Base-by-base conservation (phyloP, 2,329 filamentous ascomycete species). In the Rutstroemia sp. region DNA sequence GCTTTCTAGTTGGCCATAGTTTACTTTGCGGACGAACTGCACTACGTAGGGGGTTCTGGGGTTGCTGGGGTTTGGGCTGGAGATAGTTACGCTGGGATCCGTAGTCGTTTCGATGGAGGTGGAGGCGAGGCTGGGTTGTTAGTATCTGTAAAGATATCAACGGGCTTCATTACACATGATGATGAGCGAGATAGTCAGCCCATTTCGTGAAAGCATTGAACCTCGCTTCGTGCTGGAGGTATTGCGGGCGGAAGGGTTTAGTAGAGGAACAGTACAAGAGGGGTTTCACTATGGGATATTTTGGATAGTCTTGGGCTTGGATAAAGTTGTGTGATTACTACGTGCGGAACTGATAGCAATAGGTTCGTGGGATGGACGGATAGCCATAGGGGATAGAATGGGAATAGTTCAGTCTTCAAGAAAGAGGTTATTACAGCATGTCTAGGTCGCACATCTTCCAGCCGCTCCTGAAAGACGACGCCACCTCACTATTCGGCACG, bases 1-100 rank as follows among this genome's bases (percentile, higher is more conserved):
- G 49, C 65, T 69, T 54, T 78, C 75, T 0, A 74, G 64, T 2
- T 73, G 64, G 1, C 75, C 75, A 57, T 68, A 76, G 61, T 77
- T 77, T 60, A 75, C 67, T 65, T 77, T 75, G 2, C 65, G 67
- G 21, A 77, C 73, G 3, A 77, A 61, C 62, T 77, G 74, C 2
- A 78, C 61, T 16, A 63, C 73, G 27, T 58, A 64, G 8, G 51
- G 42, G 1, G 51, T 47, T n/a, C 12, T 38, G 16, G 27, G 9
- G 21, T 7, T 27, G 42, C 27, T 46, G 14, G 42, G 44, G 16
- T 19, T 54, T 16, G 27, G 44, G 16, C 16, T 54, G 19, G 27
- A 38, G 25, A 17, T 5, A 14, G 2, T 16, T 9, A 0, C 38
- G 17, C 7, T 19, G 12, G 40, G 2, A 10, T 23, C 7, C 2